Percentiles rank a stretch among this genome's conserved stretches.
These are phyloP conservation scores for Calendula officinalis DNA, from an alignment of 129 eudicot species.

Conservation along the genomic window DNA sequence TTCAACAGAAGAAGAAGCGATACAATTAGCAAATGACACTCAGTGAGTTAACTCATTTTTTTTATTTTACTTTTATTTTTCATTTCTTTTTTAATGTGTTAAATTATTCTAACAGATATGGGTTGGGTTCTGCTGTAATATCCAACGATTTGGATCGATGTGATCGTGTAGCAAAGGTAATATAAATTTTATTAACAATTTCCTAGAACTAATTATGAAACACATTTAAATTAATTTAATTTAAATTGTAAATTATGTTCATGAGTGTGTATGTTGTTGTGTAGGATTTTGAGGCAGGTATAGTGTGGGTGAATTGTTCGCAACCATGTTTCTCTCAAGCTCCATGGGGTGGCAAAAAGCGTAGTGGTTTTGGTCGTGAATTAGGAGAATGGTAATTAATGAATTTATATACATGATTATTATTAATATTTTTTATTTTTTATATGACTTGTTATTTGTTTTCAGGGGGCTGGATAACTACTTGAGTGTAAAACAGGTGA, in stretches of 20 bases:
- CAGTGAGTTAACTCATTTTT: conserved; percentile 47
- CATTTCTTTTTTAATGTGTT: neutral
- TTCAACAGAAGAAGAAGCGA: conserved; percentile 85
- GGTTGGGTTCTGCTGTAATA: conserved; percentile 88
- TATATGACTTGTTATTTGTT: neutral
- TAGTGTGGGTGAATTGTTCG: conserved; percentile 97
- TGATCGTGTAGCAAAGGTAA: conserved; percentile 81
- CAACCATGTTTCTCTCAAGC: conserved; percentile 99
- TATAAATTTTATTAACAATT: conserved; percentile 12
- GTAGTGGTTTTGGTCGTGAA: conserved; percentile 98
- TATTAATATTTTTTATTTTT: neutral
- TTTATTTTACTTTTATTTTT: neutral
- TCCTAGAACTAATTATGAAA: neutral
- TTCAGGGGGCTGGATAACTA: conserved; percentile 94
- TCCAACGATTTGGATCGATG: conserved; percentile 90
- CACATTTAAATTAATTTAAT: neutral
- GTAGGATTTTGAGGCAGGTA: conserved; percentile 85
- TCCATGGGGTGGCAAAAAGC: conserved; percentile 99
- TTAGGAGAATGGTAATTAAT: conserved; percentile 86
- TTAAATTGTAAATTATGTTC: neutral
- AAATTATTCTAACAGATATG: conserved; percentile 49
- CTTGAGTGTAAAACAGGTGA: conserved; percentile 90
- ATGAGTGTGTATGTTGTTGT: neutral
- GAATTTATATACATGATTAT: neutral
- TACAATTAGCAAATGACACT: conserved; percentile 92